Conservation (phyloP, 257 asterid species). For the Nicotiana sylvestris region DNA sequence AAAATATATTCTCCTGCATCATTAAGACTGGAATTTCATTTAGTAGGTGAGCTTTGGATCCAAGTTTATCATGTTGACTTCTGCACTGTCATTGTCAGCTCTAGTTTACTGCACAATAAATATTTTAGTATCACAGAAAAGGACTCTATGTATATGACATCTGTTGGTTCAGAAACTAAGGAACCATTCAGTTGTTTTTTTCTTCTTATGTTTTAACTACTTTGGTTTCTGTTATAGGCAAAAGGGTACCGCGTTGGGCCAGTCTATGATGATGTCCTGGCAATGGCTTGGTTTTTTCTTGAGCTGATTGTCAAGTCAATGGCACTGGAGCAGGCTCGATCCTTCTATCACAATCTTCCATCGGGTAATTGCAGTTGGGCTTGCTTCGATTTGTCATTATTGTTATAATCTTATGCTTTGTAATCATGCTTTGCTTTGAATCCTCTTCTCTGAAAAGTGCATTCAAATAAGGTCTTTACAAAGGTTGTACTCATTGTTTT, state of each 20-base stretch:
- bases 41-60: neutral
- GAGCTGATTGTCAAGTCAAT: slow-evolving; percentile 95
- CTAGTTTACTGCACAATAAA: neutral
- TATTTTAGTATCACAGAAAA: neutral
- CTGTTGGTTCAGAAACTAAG: neutral
- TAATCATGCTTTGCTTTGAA: neutral
- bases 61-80: neutral
- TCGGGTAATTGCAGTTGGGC: slow-evolving; percentile 49
- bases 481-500: neutral
- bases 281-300: slow-evolving; percentile 99
- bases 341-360: slow-evolving; percentile 82
- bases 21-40: neutral
- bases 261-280: slow-evolving; percentile 97
- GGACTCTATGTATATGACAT: neutral
- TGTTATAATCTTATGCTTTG: slow-evolving; percentile 7
- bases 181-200: neutral
- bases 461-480: neutral
- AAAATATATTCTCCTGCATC: neutral
- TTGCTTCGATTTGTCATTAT: slow-evolving; percentile 13
- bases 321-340: slow-evolving; percentile 94
- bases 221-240: slow-evolving; percentile 48
- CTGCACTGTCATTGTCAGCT: neutral
- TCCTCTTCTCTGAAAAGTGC: neutral
- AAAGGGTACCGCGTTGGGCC: slow-evolving; percentile 99
- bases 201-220: slow-evolving; percentile 1